Base-by-base conservation (phyloP, 179 eudicot genomes). In the Beta corolliflora region DNA sequence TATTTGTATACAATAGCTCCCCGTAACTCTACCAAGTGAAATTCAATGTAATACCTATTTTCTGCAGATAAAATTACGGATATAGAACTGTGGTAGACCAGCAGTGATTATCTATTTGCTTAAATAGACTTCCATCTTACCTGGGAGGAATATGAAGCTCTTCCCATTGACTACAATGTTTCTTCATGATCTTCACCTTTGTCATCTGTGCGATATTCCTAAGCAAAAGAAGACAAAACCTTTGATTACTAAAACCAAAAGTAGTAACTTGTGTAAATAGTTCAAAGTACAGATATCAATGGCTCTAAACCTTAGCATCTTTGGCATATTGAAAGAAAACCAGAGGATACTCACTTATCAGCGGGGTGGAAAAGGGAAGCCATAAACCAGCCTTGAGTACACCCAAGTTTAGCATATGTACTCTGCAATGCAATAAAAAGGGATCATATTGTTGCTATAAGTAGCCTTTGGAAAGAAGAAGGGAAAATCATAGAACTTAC, bases 351-450 rank as follows among this genome's bases (percentile, higher is more conserved):
- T 89, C 79, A 95, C 99, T 81, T 91, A 77, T 92, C 85, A 85
- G 95, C 80, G 83, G 91, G 92, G 83, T 95, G 95, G 77, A 81
- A 58, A 58, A 89, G 94, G 56, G 98, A 88, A 80, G 98, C 91
- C 12, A 75, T 70, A 81, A 92, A 92, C 98, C 98, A 94, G 84
- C 99, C 99, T 85, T 95, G 99, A 44, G 95, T 82, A 77, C 98
- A 84, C 77, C 88, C 97, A 79, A 94, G 95, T 88, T 91, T 94
- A 61, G 92, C 92, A 81, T 95, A 95, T 69, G 97, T 89, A 79
- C 90, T 85, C 99, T 95, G 65, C 25, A 60, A n/a, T 7, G 11
- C 65, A n/a, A 60, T 60, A 7, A 10, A 60, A 60, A 8, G 10
- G n/a, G 4, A 9, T 1, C 25, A 19, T n/a, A 60, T 14, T 4